Evolutionary conservation across 108 stramenopile genomes (phyloP), one percentile per base, ranked within the genome.

Genomic region (Skeletonema menzelii): DNA sequence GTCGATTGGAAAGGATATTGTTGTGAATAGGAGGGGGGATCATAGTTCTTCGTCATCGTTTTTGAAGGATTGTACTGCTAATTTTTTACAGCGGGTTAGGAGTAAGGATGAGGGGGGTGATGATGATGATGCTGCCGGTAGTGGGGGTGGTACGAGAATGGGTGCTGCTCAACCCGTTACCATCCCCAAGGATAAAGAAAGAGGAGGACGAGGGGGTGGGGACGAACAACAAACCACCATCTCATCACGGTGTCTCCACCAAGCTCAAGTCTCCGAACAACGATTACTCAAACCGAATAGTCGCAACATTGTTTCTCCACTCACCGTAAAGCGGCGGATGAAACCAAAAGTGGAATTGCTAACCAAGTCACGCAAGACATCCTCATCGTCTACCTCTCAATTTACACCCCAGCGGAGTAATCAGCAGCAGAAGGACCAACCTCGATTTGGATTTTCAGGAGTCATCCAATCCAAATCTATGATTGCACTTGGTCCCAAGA

Each of bases 241-340:
- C 14, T 77, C 80, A 11, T 28, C 65, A 30, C 57, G 49, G 2
- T 55, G 62, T 49, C 76, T 77, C 26, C 70, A 80, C 56, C 46
- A 83, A 56, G 89, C 92, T 3, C 70, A 79, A 77, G 55, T 61
- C 0, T 79, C 78, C 55, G 92, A 93, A 69, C 76, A 62, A 30
- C 79, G 79, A 46, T 53, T 93, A 38, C 70, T 93, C 19, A 81
- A 78, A 62, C 72, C 86, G 17, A 87, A 83, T 20, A 87, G 77
- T 19, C 84, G 87, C 14, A 87, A 91, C 26, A 84, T 91, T 46
- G 84, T 93, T 7, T 90, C 89, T 14, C 92, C 92, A 0, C 80
- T 93, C 15, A 77, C 77, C 42, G 92, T 91, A 38, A 93, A 93
- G 65, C 79, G 92, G 22, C 85, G 92, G n/a, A 86, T 93, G 72